These are phyloP conservation scores for Ceratocystis colombiana DNA, from an alignment of 2,329 filamentous ascomycete species.

Conservation along the genomic window DNA sequence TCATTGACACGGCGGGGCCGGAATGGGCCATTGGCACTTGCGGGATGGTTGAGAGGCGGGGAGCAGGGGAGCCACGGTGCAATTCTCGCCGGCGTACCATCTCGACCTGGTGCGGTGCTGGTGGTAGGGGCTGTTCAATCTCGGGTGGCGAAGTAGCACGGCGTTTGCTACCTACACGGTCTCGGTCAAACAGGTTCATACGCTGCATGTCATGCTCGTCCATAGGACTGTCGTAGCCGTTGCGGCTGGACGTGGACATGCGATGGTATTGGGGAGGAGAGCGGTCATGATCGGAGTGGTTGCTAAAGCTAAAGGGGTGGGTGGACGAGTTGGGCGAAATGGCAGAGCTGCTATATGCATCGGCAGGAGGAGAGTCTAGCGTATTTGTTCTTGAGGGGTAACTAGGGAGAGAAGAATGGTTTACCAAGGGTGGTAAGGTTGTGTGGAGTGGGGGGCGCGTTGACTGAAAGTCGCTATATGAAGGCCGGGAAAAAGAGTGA, in stretches of 20 bases:
- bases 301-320: slow-evolving; percentile 35
- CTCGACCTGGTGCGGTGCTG: slow-evolving; percentile 36
- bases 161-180: slow-evolving; percentile 45
- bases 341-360: slow-evolving; percentile 39
- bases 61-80: slow-evolving; percentile 44
- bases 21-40: slow-evolving; percentile 38
- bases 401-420: slow-evolving; percentile 37
- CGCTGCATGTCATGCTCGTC: slow-evolving; percentile 37
- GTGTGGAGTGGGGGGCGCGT: slow-evolving; percentile 34
- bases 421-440: slow-evolving; percentile 36
- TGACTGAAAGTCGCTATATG: slow-evolving; percentile 30
- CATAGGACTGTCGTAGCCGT: slow-evolving; percentile 41
- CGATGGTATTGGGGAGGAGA: slow-evolving; percentile 41
- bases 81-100: slow-evolving; percentile 41
- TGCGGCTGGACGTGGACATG: slow-evolving; percentile 24
- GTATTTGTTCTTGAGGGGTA: slow-evolving; percentile 33
- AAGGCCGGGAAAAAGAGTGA: slow-evolving; percentile 17
- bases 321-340: slow-evolving; percentile 39
- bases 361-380: slow-evolving; percentile 37
- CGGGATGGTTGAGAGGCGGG: slow-evolving; percentile 40
- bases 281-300: slow-evolving; percentile 39
- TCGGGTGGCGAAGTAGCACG: slow-evolving; percentile 46
- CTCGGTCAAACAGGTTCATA: slow-evolving; percentile 43
- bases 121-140: slow-evolving; percentile 38
- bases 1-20: slow-evolving; percentile 39